Base-by-base conservation (phyloP, 306 rosid genomes). In the Malus sieversii region DNA sequence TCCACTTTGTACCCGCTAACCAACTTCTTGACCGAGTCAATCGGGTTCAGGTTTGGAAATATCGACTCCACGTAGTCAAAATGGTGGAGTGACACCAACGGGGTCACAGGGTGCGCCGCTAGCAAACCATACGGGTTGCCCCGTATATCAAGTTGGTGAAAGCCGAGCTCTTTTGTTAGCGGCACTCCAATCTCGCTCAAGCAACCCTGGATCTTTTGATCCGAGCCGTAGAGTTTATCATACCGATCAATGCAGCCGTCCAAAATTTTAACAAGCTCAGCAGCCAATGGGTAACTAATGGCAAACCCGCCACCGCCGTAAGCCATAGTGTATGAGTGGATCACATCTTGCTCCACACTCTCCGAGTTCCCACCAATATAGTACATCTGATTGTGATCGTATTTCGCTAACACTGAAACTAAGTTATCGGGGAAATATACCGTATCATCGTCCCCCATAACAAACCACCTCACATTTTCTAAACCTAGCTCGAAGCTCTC, bases 371-470 rank as follows among this genome's bases (percentile, higher is more conserved):
- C 91, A 4, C 96, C 98, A 29, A 90, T 77, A 25, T 90, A 93
- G 42, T 93, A 93, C 98, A 93, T 89, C 75, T 90, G 86, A 73
- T 82, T 85, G 14, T 93, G 95, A 72, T 93, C 96, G n/a, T 93
- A 90, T 73, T 89, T 93, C 3, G 76, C 81, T 19, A 93, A 73
- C 52, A 93, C 96, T 6, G 75, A 80, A 0, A 89, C 83, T 3
- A 89, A 79, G 58, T 93, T 93, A 27, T 86, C 86, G 3, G 85
- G 46, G 58, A 93, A 93, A 71, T 90, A 90, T 0, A 90, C 86
- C 0, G 98, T 93, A n/a, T 93, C 98, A 2, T 93, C 98, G 2
- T 93, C 98, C 2, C 95, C 95, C 98, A 93, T 82, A 4, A 93
- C 97, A 12, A 93, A 90, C 98, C 98, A 90, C 73, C 97, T 83